Evolutionary conservation across 345 rosid genomes (phyloP).

Genomic region (Salix exigua): DNA sequence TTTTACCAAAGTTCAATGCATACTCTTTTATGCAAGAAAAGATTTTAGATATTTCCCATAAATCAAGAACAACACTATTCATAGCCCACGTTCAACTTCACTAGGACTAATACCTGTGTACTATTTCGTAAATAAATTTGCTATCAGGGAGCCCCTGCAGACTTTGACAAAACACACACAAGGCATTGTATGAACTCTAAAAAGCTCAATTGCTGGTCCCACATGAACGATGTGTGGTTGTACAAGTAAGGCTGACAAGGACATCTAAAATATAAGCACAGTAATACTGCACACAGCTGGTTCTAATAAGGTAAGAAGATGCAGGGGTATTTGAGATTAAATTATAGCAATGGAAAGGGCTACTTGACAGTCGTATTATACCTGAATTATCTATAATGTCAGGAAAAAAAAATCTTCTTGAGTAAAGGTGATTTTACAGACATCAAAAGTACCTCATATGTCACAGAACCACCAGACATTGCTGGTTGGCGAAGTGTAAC

Average conservation of each 20-base stretch:
- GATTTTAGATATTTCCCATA: neutral
- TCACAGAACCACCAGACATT: constrained; percentile 45
- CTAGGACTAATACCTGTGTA: neutral
- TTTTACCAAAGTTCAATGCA: neutral
- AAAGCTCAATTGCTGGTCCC: neutral
- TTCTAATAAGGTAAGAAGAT: neutral
- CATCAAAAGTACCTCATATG: constrained; percentile 63
- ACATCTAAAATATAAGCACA: neutral
- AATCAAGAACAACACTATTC: neutral
- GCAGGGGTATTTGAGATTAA: neutral
- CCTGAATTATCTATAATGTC: neutral
- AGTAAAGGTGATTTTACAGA: neutral
- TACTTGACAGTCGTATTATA: neutral
- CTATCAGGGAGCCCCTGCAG: neutral
- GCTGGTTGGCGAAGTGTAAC: constrained; percentile 67
- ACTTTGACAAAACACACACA: neutral
- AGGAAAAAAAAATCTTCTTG: neutral
- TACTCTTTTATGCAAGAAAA: neutral
- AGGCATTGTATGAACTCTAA: neutral
- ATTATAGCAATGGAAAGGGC: neutral
- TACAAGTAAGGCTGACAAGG: neutral
- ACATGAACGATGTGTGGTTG: neutral
- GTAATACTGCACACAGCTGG: neutral
- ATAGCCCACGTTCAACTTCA: neutral
- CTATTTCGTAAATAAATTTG: neutral